phyloP scores from a whole-genome alignment of 2,329 filamentous ascomycete genomes.

The Aspergillus sp. region DNA sequence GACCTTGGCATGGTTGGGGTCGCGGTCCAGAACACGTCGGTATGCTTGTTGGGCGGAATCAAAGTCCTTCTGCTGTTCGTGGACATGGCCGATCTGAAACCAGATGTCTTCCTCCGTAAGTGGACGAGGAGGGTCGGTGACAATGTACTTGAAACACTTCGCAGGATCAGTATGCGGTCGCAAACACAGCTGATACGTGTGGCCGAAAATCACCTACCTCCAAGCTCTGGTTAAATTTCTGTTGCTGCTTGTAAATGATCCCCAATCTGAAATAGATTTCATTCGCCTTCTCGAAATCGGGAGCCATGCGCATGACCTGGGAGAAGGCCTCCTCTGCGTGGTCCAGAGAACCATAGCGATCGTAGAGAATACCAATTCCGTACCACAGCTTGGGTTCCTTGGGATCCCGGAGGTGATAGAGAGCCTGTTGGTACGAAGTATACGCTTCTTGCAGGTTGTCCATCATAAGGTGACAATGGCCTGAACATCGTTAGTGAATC shows the following conservation, averaged over 20 bases:
- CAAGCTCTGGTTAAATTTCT: conserved; percentile 86
- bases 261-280: conserved; percentile 98
- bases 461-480: conserved; percentile 99
- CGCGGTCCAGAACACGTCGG: conserved; percentile 85
- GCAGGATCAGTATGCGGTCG: conserved; percentile 9
- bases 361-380: conserved; percentile 95
- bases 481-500: conserved; percentile 44
- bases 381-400: conserved; percentile 99
- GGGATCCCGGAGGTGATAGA: conserved; percentile 88
- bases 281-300: conserved; percentile 96
- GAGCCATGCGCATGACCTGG: conserved; percentile 98
- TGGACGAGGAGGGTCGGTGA: conserved; percentile 84
- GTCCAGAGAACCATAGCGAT: conserved; percentile 91
- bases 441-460: conserved; percentile 97
- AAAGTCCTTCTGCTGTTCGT: conserved; percentile 99
- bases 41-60: conserved; percentile 92
- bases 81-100: conserved; percentile 99
- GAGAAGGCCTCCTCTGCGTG: conserved; percentile 98
- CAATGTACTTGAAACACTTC: conserved; percentile 98
- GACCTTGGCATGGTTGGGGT: conserved; percentile 96
- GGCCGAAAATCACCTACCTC: conserved; percentile 60
- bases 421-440: conserved; percentile 89
- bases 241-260: conserved; percentile 99
- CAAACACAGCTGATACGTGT: conserved; percentile 1
- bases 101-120: conserved; percentile 97